Conservation (phyloP, 148 eudicot species). For the Silene uniflora region DNA sequence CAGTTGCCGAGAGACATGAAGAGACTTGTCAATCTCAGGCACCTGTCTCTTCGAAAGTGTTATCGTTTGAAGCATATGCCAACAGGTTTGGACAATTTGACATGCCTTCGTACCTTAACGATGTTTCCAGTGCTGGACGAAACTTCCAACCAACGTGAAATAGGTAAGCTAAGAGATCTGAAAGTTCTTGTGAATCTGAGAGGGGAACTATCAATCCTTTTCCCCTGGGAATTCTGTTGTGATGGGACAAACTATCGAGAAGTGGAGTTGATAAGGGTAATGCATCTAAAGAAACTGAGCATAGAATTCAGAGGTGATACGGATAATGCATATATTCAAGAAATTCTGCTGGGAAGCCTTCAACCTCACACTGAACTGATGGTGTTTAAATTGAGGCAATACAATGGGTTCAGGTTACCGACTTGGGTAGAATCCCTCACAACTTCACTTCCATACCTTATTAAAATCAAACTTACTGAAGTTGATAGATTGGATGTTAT, state of each 20-base stretch:
- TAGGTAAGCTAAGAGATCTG: not conserved
- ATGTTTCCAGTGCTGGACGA: not conserved
- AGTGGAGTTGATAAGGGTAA: not conserved
- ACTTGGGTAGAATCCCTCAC: not conserved
- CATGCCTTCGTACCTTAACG: conserved; percentile 7
- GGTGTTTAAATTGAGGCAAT: not conserved
- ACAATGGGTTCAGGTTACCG: not conserved
- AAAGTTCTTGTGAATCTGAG: not conserved
- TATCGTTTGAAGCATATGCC: conserved; percentile 12
- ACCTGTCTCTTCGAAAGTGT: not conserved
- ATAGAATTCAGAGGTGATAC: not conserved
- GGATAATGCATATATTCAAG: not conserved
- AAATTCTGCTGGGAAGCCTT: not conserved
- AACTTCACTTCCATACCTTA: not conserved
- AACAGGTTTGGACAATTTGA: conserved; percentile 10
- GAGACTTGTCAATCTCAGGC: conserved; percentile 24
- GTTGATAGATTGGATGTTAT: not conserved
- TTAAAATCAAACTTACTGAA: not conserved
- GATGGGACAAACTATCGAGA: not conserved
- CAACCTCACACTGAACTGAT: not conserved
- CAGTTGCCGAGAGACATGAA: conserved; percentile 16
- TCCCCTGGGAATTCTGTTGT: not conserved
- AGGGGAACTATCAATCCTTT: not conserved
- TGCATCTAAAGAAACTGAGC: not conserved
- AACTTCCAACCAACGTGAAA: not conserved